phyloP scores from a whole-genome alignment of 208 protist genomes.

The Crithidia acanthocephali region DNA sequence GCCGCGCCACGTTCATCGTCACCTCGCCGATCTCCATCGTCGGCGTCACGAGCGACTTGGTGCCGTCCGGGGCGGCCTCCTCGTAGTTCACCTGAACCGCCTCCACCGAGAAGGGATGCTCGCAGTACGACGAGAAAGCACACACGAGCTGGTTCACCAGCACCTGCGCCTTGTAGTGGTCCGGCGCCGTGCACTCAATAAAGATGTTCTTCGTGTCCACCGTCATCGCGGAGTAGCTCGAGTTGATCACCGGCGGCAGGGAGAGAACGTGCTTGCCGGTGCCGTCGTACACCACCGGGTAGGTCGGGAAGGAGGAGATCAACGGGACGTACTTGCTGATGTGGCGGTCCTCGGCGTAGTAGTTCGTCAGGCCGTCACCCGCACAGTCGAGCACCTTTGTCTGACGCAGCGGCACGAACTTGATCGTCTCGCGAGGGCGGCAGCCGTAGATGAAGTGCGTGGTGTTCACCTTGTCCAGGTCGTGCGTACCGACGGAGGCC shows the following conservation, averaged over 20 bases:
- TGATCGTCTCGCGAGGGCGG: constrained; percentile 88
- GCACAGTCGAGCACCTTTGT: constrained; percentile 68
- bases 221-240: constrained; percentile 97
- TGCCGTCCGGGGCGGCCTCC: constrained; percentile 65
- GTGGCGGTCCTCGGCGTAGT: constrained; percentile 90
- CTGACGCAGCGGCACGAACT: constrained; percentile 95
- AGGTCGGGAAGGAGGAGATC: constrained; percentile 70
- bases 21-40: constrained; percentile 63
- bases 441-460: constrained; percentile 86
- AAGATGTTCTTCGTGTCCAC: constrained; percentile 98
- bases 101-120: constrained; percentile 89
- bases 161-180: constrained; percentile 96
- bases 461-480: constrained; percentile 96
- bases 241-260: constrained; percentile 99
- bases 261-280: constrained; percentile 91
- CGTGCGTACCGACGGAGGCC: constrained; percentile 99
- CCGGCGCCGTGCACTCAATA: constrained; percentile 99
- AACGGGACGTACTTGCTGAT: constrained; percentile 89
- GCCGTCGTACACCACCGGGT: constrained; percentile 86
- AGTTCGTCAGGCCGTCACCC: constrained; percentile 86
- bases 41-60: constrained; percentile 67
- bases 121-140: constrained; percentile 96
- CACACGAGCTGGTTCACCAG: constrained; percentile 97
- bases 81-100: constrained; percentile 87
- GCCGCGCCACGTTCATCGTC: constrained; percentile 54